Base-by-base conservation (phyloP, 768 basidiomycete genomes). In the Lentinula raphanica region DNA sequence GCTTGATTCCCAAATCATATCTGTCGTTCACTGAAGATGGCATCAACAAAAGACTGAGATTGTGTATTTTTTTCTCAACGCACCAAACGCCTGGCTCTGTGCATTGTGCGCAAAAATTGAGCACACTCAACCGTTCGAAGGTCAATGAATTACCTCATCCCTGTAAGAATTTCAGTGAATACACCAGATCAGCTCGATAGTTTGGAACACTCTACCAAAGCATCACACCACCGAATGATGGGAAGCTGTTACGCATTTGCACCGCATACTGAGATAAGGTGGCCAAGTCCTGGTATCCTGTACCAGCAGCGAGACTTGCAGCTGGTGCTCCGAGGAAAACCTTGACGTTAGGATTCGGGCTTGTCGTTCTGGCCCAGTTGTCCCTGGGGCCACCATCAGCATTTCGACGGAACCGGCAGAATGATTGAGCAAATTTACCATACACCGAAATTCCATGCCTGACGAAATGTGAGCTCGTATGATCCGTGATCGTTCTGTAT, bases 271-370 rank as follows among this genome's bases (percentile, higher is more conserved):
- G 74, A 25, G 71, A 74, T 49, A 87, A 70, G 7, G 78, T 80
- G 27, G 62, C 65, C 12, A 78, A 73, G 55, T 71, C 66, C n/a
- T 82, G 80, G 67, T 81, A 86, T n/a, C 85, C 86, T 12, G 77
- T 75, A 3, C 82, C 81, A 27, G 84, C 82, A 4, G 85, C 84
- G 1, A 76, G 68, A 25, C 72, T 70, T 8, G 84, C 79, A 3
- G 81, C 86, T 4, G 86, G 85, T 38, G 82, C 84, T 48, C 85
- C 86, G 54, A 88, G 80, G 69, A 81, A 87, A 19, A 88, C 72
- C 67, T 85, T 85, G 29, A 86, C 81, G 61, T 84, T 79, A 59
- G 71, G 74, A 72, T 85, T 87, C 0, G 79, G 78, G 50, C 84
- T 85, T 3, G 74, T 72, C 15, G 71, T 77, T 54, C 79, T 79